Conservation (phyloP, 192 early-diverging fungal species). For the Helicostylum pulchrum region DNA sequence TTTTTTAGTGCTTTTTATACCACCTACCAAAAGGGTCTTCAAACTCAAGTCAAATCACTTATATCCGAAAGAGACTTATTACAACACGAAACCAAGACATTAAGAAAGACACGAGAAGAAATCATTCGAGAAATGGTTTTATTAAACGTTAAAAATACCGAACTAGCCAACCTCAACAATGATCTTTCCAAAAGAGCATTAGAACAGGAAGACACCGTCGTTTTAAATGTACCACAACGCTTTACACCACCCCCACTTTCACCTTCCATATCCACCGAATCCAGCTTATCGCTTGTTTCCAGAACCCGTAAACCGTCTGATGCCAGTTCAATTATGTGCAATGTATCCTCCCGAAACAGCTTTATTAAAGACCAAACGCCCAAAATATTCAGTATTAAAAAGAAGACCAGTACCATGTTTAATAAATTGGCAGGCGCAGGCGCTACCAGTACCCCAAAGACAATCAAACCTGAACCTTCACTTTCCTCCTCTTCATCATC, state of each 20-base stretch:
- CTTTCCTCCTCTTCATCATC: conserved; percentile 23
- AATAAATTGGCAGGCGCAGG: conserved; percentile 20
- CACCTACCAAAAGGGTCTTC: conserved; percentile 43
- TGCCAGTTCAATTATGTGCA: conserved; percentile 8
- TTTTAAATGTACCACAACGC: background rate
- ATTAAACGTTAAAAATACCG: conserved; percentile 51
- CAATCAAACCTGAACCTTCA: conserved; percentile 15
- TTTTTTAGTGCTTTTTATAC: conserved; percentile 27
- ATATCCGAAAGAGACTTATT: conserved; percentile 44
- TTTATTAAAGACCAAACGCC: conserved; percentile 34
- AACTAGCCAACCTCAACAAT: conserved; percentile 53
- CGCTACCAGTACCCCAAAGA: background rate
- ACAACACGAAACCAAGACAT: conserved; percentile 40
- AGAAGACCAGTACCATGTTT: conserved; percentile 39
- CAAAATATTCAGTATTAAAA: conserved; percentile 50
- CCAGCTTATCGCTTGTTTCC: background rate
- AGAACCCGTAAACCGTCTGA: conserved; percentile 5
- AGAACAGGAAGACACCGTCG: conserved; percentile 18
- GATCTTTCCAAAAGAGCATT: conserved; percentile 44
- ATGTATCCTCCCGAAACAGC: conserved; percentile 26
- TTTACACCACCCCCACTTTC: background rate
- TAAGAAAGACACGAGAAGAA: conserved; percentile 46
- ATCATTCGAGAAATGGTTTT: conserved; percentile 50
- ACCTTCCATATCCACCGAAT: background rate
- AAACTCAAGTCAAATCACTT: conserved; percentile 44